Evolutionary conservation across 2,329 filamentous ascomycete genomes (phyloP).

Genomic region (Coleophoma eucalyptorum): DNA sequence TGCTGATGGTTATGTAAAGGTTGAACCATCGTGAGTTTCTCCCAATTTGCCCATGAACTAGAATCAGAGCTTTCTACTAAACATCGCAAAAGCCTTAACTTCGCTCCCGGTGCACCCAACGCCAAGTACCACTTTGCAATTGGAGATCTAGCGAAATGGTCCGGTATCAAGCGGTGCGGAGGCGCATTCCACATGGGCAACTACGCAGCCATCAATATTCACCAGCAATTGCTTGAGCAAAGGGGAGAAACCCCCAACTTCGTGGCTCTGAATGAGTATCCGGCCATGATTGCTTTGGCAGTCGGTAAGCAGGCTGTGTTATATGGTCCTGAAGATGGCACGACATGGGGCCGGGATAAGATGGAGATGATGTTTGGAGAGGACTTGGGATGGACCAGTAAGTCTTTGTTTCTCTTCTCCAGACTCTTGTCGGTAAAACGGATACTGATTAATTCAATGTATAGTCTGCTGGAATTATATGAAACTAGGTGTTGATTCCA

Average conservation of each 20-base stretch:
- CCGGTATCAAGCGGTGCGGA: slow-evolving; percentile 77
- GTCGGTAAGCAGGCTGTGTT: slow-evolving; percentile 67
- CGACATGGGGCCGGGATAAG: slow-evolving; percentile 57
- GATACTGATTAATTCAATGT: neutral
- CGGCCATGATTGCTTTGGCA: slow-evolving; percentile 67
- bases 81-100: slow-evolving; percentile 27
- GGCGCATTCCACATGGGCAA: slow-evolving; percentile 72
- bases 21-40: slow-evolving; percentile 47
- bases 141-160: slow-evolving; percentile 69
- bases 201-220: slow-evolving; percentile 61
- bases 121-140: slow-evolving; percentile 60
- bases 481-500: neutral
- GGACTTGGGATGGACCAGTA: slow-evolving; percentile 62
- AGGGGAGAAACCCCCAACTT: slow-evolving; percentile 40
- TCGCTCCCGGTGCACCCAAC: slow-evolving; percentile 51
- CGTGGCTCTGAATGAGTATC: slow-evolving; percentile 46
- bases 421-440: neutral
- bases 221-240: slow-evolving; percentile 47
- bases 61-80: too few relatives aligned
- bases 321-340: slow-evolving; percentile 54
- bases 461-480: slow-evolving; percentile 3
- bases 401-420: slow-evolving; percentile 27
- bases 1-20: slow-evolving; percentile 61
- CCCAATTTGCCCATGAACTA: neutral
- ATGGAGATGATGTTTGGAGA: slow-evolving; percentile 62